phyloP scores from a whole-genome alignment of 106 monocot species.

The Dendrobium catenatum region DNA sequence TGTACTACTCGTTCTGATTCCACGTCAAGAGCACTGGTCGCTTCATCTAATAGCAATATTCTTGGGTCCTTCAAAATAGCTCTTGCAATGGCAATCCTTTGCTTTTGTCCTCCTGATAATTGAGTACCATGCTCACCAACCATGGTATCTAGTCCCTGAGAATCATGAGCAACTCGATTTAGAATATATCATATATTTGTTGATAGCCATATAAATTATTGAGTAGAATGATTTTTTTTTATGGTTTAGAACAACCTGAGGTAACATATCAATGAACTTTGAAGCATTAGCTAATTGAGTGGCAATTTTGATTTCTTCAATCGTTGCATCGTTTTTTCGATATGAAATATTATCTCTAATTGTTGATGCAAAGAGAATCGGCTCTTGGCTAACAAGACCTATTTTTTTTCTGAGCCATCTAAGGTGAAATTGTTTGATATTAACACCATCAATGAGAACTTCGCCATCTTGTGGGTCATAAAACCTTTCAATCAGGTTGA shows the following conservation, averaged over 20 bases:
- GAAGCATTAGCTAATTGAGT: constrained; percentile 18
- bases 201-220: neutral
- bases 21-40: constrained; percentile 48
- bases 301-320: constrained; percentile 20
- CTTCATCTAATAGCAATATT: constrained; percentile 55
- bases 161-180: neutral
- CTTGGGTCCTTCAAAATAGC: constrained; percentile 50
- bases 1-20: constrained; percentile 40
- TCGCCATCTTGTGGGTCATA: constrained; percentile 23
- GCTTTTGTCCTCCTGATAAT: constrained; percentile 56
- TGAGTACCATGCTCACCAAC: constrained; percentile 52
- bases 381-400: constrained; percentile 21
- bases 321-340: constrained; percentile 18
- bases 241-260: neutral
- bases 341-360: constrained; percentile 22
- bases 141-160: constrained; percentile 46
- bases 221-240: neutral
- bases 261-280: neutral
- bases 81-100: constrained; percentile 54
- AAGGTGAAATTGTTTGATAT: constrained; percentile 19
- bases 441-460: constrained; percentile 17
- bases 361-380: constrained; percentile 15
- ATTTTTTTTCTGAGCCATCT: constrained; percentile 23
- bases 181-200: neutral
- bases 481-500: constrained; percentile 23